phyloP scores from a whole-genome alignment of 2,329 filamentous ascomycete species.

The Camillea tinctor region DNA sequence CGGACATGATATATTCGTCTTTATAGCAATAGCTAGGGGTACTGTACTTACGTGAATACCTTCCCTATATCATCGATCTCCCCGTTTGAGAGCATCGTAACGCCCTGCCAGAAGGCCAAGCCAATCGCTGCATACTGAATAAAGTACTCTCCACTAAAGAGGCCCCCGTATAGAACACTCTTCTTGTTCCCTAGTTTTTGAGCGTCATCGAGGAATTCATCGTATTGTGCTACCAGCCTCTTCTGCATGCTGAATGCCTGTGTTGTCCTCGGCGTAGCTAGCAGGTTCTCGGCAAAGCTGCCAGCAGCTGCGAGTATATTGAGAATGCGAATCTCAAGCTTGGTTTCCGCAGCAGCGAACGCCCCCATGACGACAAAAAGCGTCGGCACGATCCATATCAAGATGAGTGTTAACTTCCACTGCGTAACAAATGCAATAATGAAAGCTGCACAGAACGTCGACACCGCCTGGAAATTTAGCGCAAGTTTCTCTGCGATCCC shows the following conservation, averaged over 20 bases:
- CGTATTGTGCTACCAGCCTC: conserved; percentile 39
- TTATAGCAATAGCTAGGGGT: no score
- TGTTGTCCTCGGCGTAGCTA: conserved; percentile 39
- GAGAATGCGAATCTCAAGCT: conserved; percentile 33
- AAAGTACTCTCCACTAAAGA: conserved; percentile 40
- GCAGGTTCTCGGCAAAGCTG: conserved; percentile 37
- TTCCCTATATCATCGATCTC: conserved; percentile 38
- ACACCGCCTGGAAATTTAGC: conserved; percentile 38
- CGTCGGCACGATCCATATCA: conserved; percentile 8
- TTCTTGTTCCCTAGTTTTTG: conserved; percentile 38
- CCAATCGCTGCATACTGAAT: conserved; percentile 43
- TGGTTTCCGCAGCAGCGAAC: conserved; percentile 2
- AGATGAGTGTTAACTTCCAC: conserved; percentile 45
- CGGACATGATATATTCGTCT: no score
- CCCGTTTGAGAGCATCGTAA: conserved; percentile 37
- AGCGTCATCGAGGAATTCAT: conserved; percentile 37
- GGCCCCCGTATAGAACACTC: conserved; percentile 36
- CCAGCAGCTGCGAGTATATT: conserved; percentile 35
- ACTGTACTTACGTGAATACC: conserved; percentile 37
- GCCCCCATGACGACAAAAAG: conserved; percentile 5
- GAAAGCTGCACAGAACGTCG: conserved; percentile 39
- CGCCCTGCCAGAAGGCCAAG: conserved; percentile 46
- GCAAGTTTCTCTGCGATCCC: conserved; percentile 43
- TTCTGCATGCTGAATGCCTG: conserved; percentile 43
- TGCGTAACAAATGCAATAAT: conserved; percentile 40